These are phyloP conservation scores for Boletus eberwhitei DNA, from an alignment of 768 basidiomycete genomes.

Conservation along the genomic window DNA sequence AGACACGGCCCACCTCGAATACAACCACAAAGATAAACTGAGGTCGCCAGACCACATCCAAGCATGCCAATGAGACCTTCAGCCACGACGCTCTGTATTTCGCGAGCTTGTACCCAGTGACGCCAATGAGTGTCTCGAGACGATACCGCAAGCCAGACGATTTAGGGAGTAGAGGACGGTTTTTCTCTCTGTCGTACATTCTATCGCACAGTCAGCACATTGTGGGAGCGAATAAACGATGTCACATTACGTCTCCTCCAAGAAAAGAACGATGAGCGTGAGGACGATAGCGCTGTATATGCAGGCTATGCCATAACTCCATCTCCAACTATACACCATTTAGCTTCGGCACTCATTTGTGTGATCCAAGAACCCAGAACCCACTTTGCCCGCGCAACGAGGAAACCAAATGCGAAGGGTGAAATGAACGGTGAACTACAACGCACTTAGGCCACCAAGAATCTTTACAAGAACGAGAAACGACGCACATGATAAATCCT, in stretches of 20 bases:
- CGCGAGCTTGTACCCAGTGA: slow-evolving; percentile 45
- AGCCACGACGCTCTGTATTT: slow-evolving; percentile 44
- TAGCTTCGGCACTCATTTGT: neutral
- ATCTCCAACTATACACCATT: slow-evolving; percentile 37
- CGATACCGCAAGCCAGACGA: slow-evolving; percentile 37
- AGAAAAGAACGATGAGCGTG: slow-evolving; percentile 42
- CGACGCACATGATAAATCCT: slow-evolving; percentile 52
- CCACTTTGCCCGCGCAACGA: slow-evolving; percentile 25
- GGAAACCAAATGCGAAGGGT: slow-evolving; percentile 30
- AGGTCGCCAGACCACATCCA: slow-evolving; percentile 48
- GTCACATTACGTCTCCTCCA: slow-evolving; percentile 46
- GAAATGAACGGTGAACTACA: slow-evolving; percentile 31
- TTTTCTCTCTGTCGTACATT: slow-evolving; percentile 46
- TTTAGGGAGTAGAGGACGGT: slow-evolving; percentile 27
- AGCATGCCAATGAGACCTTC: slow-evolving; percentile 30
- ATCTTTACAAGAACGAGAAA: slow-evolving; percentile 31
- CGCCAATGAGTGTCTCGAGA: slow-evolving; percentile 45
- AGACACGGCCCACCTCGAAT: slow-evolving; percentile 34
- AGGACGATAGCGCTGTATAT: slow-evolving; percentile 47
- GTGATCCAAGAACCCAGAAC: neutral
- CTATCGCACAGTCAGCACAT: slow-evolving; percentile 24
- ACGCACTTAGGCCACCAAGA: slow-evolving; percentile 23
- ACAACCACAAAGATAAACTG: slow-evolving; percentile 39
- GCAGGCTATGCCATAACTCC: slow-evolving; percentile 52
- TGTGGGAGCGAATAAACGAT: neutral